These are phyloP conservation scores for Pyrenochaeta sp. DNA, from an alignment of 2,329 filamentous ascomycete species.

Conservation along the genomic window DNA sequence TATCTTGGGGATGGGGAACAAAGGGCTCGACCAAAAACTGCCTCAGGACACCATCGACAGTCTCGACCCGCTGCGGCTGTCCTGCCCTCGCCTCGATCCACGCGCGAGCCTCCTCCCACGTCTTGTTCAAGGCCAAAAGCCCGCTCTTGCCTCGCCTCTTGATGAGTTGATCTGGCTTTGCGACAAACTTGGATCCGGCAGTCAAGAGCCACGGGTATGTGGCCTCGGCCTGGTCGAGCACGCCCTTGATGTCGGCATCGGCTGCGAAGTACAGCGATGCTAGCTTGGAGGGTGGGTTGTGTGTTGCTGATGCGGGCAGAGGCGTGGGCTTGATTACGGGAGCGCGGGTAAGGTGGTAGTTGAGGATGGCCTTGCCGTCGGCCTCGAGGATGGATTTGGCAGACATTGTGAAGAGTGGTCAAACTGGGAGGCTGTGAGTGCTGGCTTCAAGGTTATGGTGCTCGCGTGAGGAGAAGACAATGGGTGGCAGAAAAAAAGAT, in stretches of 20 bases:
- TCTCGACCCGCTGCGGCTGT: constrained; percentile 93
- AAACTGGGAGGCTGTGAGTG: constrained; percentile 38
- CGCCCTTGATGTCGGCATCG: constrained; percentile 79
- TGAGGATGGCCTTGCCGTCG: constrained; percentile 99
- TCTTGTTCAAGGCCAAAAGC: constrained; percentile 94
- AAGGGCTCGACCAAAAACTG: constrained; percentile 99
- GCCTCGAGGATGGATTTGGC: constrained; percentile 98
- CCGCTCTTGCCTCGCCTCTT: constrained; percentile 99
- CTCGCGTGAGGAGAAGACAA: constrained; percentile 23
- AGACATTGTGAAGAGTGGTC: constrained; percentile 70
- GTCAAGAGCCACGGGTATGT: constrained; percentile 96
- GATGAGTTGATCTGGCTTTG: constrained; percentile 99
- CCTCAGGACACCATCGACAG: constrained; percentile 84
- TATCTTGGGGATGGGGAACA: constrained; percentile 92
- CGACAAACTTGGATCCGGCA: constrained; percentile 88
- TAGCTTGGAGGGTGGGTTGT: constrained; percentile 92
- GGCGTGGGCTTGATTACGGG: constrained; percentile 98
- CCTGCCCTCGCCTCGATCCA: constrained; percentile 94
- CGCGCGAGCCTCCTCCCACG: constrained; percentile 90
- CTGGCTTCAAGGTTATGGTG: constrained; percentile 14
- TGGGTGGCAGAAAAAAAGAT: constrained; percentile 20
- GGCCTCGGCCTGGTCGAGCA: constrained; percentile 94
- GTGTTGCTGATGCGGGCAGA: constrained; percentile 81
- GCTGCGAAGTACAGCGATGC: constrained; percentile 93
- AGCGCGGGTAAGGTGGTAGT: constrained; percentile 99